Evolutionary conservation across 177 flowering plant species (phyloP), one percentile per base, ranked within the genome.

Genomic region (Tripterygium wilfordii): DNA sequence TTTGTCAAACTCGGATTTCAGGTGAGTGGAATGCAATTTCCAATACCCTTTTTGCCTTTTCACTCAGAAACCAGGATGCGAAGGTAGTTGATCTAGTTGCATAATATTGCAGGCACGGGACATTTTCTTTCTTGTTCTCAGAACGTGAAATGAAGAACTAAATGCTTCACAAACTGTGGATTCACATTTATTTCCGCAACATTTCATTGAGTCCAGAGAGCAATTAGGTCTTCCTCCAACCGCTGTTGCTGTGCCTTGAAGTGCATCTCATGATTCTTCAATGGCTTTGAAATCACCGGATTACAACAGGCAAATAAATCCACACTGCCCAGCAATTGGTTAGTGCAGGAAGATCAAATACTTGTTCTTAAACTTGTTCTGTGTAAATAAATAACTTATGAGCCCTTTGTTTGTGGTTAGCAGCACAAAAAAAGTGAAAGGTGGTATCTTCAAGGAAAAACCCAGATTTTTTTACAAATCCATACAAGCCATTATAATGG

Each of bases 161-260:
- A 76, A 84, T 67, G 69, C 47, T 38, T 66, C 77, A n/a, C 91
- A 80, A 49, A 70, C 76, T 3, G 84, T 81, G 1, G 83, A 79
- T 2, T 79, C 89, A 7, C 96, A 86, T 57, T 43, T 51, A 43
- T 92, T 92, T 61, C 96, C 99, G 1, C 80, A 75, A 16, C 95
- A 79, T 60, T 88, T 82, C 53, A 28, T 74, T 6, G 85, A 76
- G 49, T 64, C 66, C 12, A 64, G 69, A 58, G 65, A 69, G 41
- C 47, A 74, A 60, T n/a, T 79, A 26, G 99, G 99, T 37, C 80
- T 89, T 14, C 96, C 99, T 50, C 85, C 99, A 0, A 96, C 96
- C 23, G 96, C 95, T 21, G 60, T 92, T 51, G 94, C 88, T 53
- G 53, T 56, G 16, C 57, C 80, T 42, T 66, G 75, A 40, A 76